Evolutionary conservation across 768 basidiomycete genomes (phyloP).

Genomic region (Serendipita sp.): DNA sequence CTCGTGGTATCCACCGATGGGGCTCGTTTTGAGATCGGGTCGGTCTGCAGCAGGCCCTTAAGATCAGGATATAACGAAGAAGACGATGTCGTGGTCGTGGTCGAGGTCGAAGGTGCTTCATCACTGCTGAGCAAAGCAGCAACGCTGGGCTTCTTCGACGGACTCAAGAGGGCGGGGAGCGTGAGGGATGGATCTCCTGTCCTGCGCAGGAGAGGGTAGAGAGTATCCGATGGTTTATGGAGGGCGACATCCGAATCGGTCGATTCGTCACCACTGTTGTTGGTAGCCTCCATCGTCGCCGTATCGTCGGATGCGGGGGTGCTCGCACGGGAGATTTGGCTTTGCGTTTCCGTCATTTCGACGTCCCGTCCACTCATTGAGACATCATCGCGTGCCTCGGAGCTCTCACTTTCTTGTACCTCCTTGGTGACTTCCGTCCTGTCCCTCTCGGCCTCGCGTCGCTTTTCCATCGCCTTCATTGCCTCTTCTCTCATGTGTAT

Average conservation of each 20-base stretch:
- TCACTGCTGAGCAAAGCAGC: neutral
- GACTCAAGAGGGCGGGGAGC: neutral
- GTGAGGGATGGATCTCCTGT: neutral
- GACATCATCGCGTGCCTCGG: constrained; percentile 8
- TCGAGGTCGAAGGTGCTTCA: neutral
- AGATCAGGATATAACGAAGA: neutral
- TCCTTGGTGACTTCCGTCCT: neutral
- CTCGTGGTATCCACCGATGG: too few relatives aligned
- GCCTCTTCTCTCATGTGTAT: constrained; percentile 8
- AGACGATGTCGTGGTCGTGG: neutral
- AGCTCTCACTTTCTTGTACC: neutral
- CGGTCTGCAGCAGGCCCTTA: neutral
- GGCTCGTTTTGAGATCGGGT: neutral
- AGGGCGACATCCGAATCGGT: neutral
- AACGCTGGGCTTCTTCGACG: neutral
- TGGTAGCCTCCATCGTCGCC: constrained; percentile 5
- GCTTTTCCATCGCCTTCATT: constrained; percentile 9
- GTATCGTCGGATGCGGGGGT: constrained; percentile 12
- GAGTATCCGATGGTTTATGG: neutral
- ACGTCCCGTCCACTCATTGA: constrained; percentile 22
- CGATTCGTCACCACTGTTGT: neutral
- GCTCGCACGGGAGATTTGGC: constrained; percentile 5
- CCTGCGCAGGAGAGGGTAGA: neutral
- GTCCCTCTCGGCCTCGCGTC: constrained; percentile 1
- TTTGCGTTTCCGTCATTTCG: constrained; percentile 18